phyloP scores from a whole-genome alignment of 2,329 filamentous ascomycete species.

The Alternaria gansuensis region DNA sequence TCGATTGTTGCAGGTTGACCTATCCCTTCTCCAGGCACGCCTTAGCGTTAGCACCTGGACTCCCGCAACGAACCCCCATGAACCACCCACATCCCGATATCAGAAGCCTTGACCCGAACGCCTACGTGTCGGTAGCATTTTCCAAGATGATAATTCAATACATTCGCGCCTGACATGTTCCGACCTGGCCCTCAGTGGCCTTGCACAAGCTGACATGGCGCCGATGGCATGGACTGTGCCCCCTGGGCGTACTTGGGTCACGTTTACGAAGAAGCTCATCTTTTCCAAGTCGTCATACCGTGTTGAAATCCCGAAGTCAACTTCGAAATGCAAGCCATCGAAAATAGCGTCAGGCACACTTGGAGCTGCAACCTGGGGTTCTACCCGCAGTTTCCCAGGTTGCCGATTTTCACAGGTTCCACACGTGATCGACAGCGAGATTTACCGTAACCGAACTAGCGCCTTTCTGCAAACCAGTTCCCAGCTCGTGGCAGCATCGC shows the following conservation, averaged over 20 bases:
- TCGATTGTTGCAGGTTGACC: constrained; percentile 18
- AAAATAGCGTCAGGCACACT: constrained; percentile 8
- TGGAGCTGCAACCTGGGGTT: constrained; percentile 10
- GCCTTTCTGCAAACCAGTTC: constrained; percentile 10
- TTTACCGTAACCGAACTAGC: constrained; percentile 8
- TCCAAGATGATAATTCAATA: not conserved
- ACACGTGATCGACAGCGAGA: constrained; percentile 20
- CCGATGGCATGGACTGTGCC: constrained; percentile 1
- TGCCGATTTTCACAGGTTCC: constrained; percentile 24
- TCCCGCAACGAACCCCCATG: constrained; percentile 18
- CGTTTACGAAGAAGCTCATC: not conserved
- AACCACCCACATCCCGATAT: constrained; percentile 19
- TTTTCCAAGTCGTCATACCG: not conserved
- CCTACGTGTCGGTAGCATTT: not conserved
- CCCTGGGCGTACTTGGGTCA: not conserved
- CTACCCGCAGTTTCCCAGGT: constrained; percentile 14
- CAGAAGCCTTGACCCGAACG: constrained; percentile 6
- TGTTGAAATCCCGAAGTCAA: not conserved
- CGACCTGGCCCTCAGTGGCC: not conserved
- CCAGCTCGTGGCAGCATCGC: constrained; percentile 18
- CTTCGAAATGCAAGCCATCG: not conserved
- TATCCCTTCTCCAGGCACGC: constrained; percentile 21
- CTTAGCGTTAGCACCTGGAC: constrained; percentile 20
- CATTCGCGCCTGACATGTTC: not conserved
- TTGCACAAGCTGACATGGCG: constrained; percentile 1